Conservation (phyloP, 306 rosid genomes). For the Clitoria ternatea region DNA sequence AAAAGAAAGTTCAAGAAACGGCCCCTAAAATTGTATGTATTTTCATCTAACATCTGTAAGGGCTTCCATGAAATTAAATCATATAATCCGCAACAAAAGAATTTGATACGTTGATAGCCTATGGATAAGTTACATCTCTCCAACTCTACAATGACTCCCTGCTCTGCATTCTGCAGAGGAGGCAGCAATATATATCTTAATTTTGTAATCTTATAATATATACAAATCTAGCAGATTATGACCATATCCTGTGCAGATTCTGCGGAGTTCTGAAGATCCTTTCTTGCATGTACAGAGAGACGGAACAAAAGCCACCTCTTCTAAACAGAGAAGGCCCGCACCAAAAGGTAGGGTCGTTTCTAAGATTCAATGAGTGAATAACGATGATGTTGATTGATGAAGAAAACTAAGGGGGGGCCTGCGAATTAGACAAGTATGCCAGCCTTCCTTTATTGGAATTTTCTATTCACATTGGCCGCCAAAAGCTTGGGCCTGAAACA, state of each 20-base stretch:
- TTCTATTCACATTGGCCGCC: conserved; percentile 75
- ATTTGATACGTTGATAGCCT: conserved; percentile 47
- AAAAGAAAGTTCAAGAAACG: conserved; percentile 23
- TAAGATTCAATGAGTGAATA: conserved; percentile 22
- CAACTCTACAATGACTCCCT: conserved; percentile 66
- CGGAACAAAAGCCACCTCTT: conserved; percentile 26
- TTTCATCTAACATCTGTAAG: conserved; percentile 34
- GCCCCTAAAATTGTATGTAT: conserved; percentile 5
- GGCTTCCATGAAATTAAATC: conserved; percentile 48
- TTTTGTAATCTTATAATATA: too few species aligned
- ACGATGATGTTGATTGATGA: neutral
- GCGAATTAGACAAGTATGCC: conserved; percentile 31
- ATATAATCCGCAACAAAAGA: conserved; percentile 29
- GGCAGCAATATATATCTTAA: conserved; percentile 53
- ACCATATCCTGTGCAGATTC: conserved; percentile 33
- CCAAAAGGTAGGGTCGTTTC: conserved; percentile 43
- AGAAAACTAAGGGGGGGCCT: neutral
- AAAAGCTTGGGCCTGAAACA: conserved; percentile 79
- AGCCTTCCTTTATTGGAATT: conserved; percentile 24
- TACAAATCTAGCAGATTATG: conserved; percentile 51
- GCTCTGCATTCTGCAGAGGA: conserved; percentile 68
- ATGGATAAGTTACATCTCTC: conserved; percentile 59
- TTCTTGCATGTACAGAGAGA: conserved; percentile 38
- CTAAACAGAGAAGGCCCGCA: conserved; percentile 43
- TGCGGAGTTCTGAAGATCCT: conserved; percentile 33